Percentiles rank a stretch among this genome's conserved stretches.
phyloP scores from a whole-genome alignment of 148 eudicot species.

The Fagopyrum homotropicum region DNA sequence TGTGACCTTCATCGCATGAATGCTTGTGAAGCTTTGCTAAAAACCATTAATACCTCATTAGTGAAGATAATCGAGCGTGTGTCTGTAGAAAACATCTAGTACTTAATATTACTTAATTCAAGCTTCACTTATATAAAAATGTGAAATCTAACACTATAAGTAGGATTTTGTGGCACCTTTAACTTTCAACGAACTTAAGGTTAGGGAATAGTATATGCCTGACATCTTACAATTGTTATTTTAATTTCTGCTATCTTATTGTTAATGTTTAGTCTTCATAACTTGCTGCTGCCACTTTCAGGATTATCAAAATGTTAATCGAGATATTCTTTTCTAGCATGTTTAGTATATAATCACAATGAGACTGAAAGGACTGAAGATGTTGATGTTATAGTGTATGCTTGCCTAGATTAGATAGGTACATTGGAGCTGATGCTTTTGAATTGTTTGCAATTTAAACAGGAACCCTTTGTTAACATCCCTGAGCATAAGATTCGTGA shows the following conservation, averaged over 20 bases:
- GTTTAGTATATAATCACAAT: not conserved
- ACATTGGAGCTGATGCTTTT: constrained; percentile 3
- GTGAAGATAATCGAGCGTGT: not conserved
- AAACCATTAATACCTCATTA: not conserved
- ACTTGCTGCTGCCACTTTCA: not conserved
- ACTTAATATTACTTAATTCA: not conserved
- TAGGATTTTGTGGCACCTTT: not conserved
- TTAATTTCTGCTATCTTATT: not conserved
- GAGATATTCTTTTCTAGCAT: not conserved
- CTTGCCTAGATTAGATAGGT: not conserved
- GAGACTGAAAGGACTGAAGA: not conserved
- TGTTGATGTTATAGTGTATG: not conserved
- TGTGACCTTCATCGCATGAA: not conserved
- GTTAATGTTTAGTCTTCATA: not conserved
- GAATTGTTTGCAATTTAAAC: constrained; percentile 6
- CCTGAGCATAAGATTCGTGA: constrained; percentile 35
- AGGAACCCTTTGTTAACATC: constrained; percentile 48
- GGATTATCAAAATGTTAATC: not conserved
- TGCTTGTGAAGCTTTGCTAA: not conserved
- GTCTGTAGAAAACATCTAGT: not conserved
- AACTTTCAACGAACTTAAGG: not conserved
- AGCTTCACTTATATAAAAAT: not conserved
- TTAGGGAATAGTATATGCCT: not conserved
- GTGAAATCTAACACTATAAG: not conserved
- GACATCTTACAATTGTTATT: not conserved